A percentile compares a stretch with the other conserved stretches of the same genome.
Conservation (phyloP, 495 filamentous ascomycete species). For the Podospora didyma region DNA sequence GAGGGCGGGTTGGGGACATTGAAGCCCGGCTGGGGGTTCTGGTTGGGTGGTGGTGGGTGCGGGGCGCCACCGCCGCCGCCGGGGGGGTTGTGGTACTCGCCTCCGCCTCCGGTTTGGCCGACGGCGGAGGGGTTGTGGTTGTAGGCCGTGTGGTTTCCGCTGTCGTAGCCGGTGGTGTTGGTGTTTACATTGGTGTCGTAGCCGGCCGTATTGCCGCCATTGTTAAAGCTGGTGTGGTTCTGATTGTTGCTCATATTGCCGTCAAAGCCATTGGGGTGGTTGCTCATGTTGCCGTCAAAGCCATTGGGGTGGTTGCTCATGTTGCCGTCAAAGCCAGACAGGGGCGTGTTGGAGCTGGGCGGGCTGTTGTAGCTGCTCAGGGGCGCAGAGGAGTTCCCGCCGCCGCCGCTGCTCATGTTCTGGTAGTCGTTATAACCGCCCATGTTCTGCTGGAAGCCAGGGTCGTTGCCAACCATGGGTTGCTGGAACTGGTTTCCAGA, state of each 20-base stretch:
- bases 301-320: too few relatives aligned
- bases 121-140: not conserved
- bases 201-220: not conserved
- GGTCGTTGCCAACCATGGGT: not conserved
- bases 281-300: too few relatives aligned
- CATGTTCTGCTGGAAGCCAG: conserved; percentile 9
- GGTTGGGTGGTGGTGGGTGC: not conserved
- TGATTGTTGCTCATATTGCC: too few relatives aligned
- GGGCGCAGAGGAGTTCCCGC: not conserved
- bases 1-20: conserved; percentile 5
- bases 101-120: not conserved
- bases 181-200: not conserved
- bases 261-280: too few relatives aligned
- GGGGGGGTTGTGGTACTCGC: not conserved
- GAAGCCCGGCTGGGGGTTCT: conserved; percentile 1
- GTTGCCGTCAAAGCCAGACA: too few relatives aligned
- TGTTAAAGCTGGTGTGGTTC: too few relatives aligned
- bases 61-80: too few relatives aligned
- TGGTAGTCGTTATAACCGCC: not conserved
- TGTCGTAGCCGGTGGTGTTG: conserved; percentile 3
- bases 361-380: not conserved
- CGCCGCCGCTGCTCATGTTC: not conserved
- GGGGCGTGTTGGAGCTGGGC: not conserved
- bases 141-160: not conserved
- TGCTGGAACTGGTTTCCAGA: not conserved